These are phyloP conservation scores for Fusarium nygamai DNA, from an alignment of 2,329 filamentous ascomycete species.

Conservation along the genomic window DNA sequence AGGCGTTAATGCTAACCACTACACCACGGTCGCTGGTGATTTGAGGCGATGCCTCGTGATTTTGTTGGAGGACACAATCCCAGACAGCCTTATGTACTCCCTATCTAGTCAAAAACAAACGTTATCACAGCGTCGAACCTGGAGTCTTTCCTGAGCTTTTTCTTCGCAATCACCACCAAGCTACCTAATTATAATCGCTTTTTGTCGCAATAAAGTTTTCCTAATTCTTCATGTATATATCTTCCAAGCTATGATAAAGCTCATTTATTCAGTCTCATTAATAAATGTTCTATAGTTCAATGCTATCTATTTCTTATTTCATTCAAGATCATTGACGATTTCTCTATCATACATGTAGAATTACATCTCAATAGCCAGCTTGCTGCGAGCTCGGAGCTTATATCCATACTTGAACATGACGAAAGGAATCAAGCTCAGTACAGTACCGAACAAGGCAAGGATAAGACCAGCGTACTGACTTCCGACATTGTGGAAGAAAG, in stretches of 20 bases:
- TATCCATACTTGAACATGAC: slow-evolving; percentile 37
- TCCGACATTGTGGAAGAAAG: slow-evolving; percentile 36
- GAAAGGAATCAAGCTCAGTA: slow-evolving; percentile 33
- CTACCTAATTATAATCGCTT: background rate
- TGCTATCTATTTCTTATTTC: background rate
- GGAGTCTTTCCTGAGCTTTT: background rate
- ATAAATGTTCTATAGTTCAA: background rate
- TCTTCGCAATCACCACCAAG: background rate
- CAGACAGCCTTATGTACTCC: background rate
- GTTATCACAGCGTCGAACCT: background rate
- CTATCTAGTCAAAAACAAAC: too few species aligned
- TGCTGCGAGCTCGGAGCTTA: slow-evolving; percentile 33
- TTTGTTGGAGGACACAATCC: background rate
- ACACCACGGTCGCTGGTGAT: slow-evolving; percentile 22
- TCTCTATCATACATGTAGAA: background rate
- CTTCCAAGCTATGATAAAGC: accelerated
- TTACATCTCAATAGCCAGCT: slow-evolving; percentile 36
- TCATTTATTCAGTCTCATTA: background rate
- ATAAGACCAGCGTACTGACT: slow-evolving; percentile 37
- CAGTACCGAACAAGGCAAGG: slow-evolving; percentile 30
- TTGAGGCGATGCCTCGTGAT: background rate
- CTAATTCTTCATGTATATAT: background rate
- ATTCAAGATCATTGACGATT: background rate
- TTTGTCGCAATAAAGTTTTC: background rate
- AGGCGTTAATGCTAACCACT: slow-evolving; percentile 34